A percentile compares a stretch with the other conserved stretches of the same genome.
phyloP scores from a whole-genome alignment of 768 basidiomycete species.

The Pholiota conissans region DNA sequence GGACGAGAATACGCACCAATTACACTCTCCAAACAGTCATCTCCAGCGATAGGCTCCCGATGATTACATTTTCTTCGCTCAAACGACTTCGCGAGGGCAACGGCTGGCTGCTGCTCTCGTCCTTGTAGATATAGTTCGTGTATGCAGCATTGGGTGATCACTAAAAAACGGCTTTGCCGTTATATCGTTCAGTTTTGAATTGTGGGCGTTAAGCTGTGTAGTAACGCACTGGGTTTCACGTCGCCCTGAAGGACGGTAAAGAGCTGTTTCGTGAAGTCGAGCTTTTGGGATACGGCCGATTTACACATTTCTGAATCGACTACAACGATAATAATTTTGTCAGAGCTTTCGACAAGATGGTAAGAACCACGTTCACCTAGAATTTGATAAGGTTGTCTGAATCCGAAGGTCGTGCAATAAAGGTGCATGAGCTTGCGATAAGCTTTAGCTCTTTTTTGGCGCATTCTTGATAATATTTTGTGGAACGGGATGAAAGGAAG shows the following conservation, averaged over 20 bases:
- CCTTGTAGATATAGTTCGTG: conserved; percentile 90
- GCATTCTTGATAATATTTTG: conserved; percentile 50
- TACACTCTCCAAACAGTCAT: conserved; percentile 80
- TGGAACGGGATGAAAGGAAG: not conserved
- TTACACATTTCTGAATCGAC: conserved; percentile 88
- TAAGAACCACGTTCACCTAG: conserved; percentile 56
- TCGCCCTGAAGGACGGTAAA: conserved; percentile 79
- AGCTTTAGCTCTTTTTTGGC: conserved; percentile 93
- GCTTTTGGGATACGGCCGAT: conserved; percentile 61
- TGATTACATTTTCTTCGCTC: conserved; percentile 97
- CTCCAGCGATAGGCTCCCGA: conserved; percentile 77
- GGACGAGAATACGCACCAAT: conserved; percentile 57
- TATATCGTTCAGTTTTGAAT: conserved; percentile 25
- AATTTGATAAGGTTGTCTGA: conserved; percentile 92
- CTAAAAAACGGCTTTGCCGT: conserved; percentile 57
- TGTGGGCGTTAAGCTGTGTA: not conserved
- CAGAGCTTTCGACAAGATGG: too few relatives aligned
- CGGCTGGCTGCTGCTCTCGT: conserved; percentile 65
- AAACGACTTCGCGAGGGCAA: conserved; percentile 90
- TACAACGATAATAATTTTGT: conserved; percentile 30
- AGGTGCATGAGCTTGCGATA: conserved; percentile 94
- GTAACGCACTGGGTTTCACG: conserved; percentile 84
- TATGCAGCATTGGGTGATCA: conserved; percentile 99
- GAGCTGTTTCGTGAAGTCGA: conserved; percentile 78
- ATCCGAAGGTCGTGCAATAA: conserved; percentile 85